Conservation (phyloP, 148 eudicot species). For the Hydrangea macrophylla region DNA sequence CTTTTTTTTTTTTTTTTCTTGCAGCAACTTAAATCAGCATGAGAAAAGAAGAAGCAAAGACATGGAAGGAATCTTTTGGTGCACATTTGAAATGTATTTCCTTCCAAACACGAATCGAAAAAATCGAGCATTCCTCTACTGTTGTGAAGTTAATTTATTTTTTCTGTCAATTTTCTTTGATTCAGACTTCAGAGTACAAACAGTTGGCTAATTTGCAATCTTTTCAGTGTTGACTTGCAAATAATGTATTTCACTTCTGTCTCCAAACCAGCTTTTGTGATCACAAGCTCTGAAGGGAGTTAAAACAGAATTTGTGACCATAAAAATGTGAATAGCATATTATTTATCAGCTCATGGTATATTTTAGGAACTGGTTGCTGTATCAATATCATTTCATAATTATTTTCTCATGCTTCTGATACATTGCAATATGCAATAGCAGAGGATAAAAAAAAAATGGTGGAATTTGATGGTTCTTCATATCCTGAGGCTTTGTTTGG, state of each 20-base stretch:
- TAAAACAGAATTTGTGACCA: neutral
- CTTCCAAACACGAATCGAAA: constrained; percentile 19
- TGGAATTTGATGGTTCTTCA: too few relatives aligned
- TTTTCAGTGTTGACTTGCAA: constrained; percentile 20
- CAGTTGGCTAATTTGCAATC: constrained; percentile 23
- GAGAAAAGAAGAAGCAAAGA: constrained; percentile 19
- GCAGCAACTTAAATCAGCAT: constrained; percentile 77
- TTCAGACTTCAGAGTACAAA: constrained; percentile 21
- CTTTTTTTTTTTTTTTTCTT: constrained; percentile 5
- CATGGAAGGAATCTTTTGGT: constrained; percentile 28
- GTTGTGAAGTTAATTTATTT: constrained; percentile 7
- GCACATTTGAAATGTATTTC: constrained; percentile 42
- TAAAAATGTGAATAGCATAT: neutral
- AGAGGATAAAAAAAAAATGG: neutral
- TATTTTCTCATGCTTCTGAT: neutral
- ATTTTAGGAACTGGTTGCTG: neutral
- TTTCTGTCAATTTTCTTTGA: constrained; percentile 16
- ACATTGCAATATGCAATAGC: neutral
- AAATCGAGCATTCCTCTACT: constrained; percentile 11
- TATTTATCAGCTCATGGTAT: neutral
- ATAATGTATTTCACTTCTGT: constrained; percentile 27
- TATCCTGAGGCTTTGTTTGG: too few relatives aligned
- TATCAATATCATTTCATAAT: neutral
- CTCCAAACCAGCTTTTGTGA: neutral
- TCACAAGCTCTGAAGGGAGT: constrained; percentile 12